Conservation (phyloP, 176 grass and related monocot species). For the Elaeis guineensis region DNA sequence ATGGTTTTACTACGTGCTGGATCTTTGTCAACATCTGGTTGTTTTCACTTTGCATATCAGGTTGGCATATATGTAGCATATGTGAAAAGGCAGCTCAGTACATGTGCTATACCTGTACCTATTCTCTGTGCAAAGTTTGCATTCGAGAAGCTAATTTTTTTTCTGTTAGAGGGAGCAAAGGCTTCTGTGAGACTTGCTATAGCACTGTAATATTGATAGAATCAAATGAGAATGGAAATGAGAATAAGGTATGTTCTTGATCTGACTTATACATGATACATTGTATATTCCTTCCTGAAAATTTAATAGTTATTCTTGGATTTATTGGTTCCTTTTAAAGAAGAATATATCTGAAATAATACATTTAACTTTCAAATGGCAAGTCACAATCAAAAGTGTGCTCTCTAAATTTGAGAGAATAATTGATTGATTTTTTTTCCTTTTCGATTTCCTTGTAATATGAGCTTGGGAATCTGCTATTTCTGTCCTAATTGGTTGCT, state of each 20-base stretch:
- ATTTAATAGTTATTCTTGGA: no score
- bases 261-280: no score
- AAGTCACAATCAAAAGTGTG: no score
- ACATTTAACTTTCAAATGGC: no score
- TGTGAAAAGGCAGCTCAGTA: conserved; percentile 72
- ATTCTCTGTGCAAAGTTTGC: conserved; percentile 83
- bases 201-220: conserved; percentile 78
- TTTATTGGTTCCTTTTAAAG: no score
- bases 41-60: conserved; percentile 31
- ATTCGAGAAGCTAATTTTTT: conserved; percentile 63
- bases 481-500: no score
- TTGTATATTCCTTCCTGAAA: no score
- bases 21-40: not conserved
- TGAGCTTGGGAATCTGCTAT: no score
- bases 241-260: conserved; percentile 41
- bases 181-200: conserved; percentile 97
- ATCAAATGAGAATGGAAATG: conserved; percentile 39
- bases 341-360: no score
- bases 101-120: conserved; percentile 98
- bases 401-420: no score
- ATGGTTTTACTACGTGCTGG: not conserved
- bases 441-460: no score
- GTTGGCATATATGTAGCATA: conserved; percentile 97
- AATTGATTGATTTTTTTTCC: no score
- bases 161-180: conserved; percentile 79